Evolutionary conservation across 371 early-diverging fungal species (phyloP).

Genomic region (Smittium culicis): DNA sequence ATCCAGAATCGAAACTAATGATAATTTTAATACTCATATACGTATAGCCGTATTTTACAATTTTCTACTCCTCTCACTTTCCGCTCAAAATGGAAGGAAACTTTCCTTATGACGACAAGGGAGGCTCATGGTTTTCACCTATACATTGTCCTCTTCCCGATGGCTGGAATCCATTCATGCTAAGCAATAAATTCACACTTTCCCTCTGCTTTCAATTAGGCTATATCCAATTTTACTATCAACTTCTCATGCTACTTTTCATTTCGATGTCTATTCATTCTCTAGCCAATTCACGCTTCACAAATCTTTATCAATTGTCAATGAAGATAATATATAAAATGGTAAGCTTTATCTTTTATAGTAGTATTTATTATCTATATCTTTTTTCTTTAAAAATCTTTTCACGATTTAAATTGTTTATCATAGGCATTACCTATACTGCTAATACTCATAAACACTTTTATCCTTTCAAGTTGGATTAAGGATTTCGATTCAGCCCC

Average conservation of each 20-base stretch:
- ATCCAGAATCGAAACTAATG: too few relatives aligned
- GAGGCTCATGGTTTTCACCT: background rate
- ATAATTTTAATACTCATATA: too few relatives aligned
- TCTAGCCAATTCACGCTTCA: background rate
- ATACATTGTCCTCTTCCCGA: constrained; percentile 19
- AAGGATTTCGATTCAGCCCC: background rate
- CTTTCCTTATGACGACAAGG: too few relatives aligned
- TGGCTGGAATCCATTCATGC: constrained; percentile 29
- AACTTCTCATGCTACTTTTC: constrained; percentile 11
- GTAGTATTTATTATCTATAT: too few relatives aligned
- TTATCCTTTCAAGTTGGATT: background rate
- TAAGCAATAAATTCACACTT: constrained; percentile 21
- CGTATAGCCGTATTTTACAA: too few relatives aligned
- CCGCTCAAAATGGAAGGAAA: too few relatives aligned
- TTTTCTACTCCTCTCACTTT: too few relatives aligned
- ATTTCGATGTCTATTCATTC: constrained; percentile 11
- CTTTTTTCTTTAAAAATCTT: background rate
- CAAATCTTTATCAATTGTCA: background rate
- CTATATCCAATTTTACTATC: constrained; percentile 26
- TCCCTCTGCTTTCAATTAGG: constrained; percentile 16
- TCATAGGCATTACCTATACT: background rate
- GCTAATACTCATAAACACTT: background rate
- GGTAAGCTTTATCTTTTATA: background rate
- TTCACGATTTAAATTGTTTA: background rate
- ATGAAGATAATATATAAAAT: background rate